Conservation (phyloP, 495 filamentous ascomycete species). For the Penicillium samsonianum region DNA sequence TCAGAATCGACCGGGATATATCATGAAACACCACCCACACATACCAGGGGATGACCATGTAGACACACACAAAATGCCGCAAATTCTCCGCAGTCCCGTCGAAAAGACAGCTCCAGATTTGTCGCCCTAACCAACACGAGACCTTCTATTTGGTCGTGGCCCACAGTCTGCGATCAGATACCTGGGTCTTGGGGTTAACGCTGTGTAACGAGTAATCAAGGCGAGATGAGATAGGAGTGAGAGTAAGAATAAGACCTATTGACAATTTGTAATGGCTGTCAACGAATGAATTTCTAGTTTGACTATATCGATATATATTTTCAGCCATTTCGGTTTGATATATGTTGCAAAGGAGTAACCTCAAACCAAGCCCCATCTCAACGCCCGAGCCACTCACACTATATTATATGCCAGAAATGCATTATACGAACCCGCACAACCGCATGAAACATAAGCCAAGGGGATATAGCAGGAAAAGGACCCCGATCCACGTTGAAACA, state of each 20-base stretch:
- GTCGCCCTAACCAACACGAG: not conserved
- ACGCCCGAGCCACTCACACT: not conserved
- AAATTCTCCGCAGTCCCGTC: not conserved
- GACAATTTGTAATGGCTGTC: not conserved
- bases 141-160: constrained; percentile 7
- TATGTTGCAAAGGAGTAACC: not conserved
- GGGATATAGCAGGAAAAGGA: not conserved
- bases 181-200: constrained; percentile 10
- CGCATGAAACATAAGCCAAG: constrained; percentile 4
- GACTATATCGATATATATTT: not conserved
- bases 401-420: not conserved
- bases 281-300: not conserved
- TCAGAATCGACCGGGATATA: constrained; percentile 7
- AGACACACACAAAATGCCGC: not conserved
- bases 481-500: constrained; percentile 5
- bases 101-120: not conserved
- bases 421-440: not conserved
- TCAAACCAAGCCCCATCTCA: not conserved
- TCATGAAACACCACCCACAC: constrained; percentile 1
- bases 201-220: constrained; percentile 11
- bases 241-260: not conserved
- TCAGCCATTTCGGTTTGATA: not conserved
- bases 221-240: not conserved
- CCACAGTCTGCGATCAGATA: constrained; percentile 3
- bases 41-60: constrained; percentile 1